These are phyloP conservation scores for Oenanthe javanica DNA, from an alignment of 140 eudicot genomes.

Conservation along the genomic window DNA sequence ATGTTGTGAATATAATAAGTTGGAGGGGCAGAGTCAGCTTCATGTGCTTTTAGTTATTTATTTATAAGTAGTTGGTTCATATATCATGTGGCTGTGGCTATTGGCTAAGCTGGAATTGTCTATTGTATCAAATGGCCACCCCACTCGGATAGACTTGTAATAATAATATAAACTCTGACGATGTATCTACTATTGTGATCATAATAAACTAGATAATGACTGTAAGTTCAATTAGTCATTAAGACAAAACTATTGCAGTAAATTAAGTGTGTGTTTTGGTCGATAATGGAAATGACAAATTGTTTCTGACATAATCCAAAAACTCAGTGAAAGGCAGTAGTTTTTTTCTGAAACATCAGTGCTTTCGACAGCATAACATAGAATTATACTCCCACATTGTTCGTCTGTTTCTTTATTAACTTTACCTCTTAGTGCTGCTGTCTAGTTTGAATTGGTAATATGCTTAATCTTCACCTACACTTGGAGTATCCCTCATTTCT, in stretches of 20 bases:
- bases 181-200: background rate
- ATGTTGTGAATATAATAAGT: background rate
- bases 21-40: background rate
- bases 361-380: background rate
- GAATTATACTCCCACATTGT: background rate
- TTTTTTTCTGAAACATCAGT: background rate
- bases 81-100: conserved; percentile 8
- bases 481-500: background rate
- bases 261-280: background rate
- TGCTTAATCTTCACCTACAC: background rate
- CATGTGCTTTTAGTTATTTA: background rate
- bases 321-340: background rate
- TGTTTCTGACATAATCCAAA: background rate
- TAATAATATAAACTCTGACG: background rate
- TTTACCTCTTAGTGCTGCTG: background rate
- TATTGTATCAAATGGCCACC: background rate
- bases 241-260: background rate
- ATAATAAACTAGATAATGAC: background rate
- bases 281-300: background rate
- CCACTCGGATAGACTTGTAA: conserved; percentile 3
- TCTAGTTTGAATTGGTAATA: background rate
- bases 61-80: background rate
- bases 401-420: background rate
- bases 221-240: background rate
- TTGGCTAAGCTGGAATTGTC: conserved; percentile 6